Base-by-base conservation (phyloP, 495 filamentous ascomycete genomes). In the Penicillium herquei region DNA sequence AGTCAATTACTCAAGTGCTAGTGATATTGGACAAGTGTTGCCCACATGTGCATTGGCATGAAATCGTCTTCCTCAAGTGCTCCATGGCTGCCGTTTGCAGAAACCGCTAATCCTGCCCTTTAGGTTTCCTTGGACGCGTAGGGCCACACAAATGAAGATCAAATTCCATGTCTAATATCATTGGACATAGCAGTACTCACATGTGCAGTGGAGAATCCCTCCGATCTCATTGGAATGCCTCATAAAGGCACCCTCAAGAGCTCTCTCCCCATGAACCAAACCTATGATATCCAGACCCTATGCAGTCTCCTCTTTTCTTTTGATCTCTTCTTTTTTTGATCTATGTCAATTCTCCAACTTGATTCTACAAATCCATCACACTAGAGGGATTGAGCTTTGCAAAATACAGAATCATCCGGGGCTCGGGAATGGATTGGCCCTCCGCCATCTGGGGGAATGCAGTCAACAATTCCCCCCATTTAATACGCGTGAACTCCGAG, bases 221-320 rank as follows among this genome's bases (percentile, higher is more conserved):
- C 56, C 48, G 63, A 44, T 39, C 37, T 37, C 60, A 40, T 43
- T 65, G 64, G 64, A 67, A 67, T 67, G 64, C 57, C n/a, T 49
- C 49, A 33, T 11, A n/a, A 34, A 48, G 13, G 16, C 21, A 26
- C 21, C 21, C 21, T 26, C 21, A 26, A 4, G 21, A 26, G 21
- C 21, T 26, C 21, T 26, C 21, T n/a, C n/a, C n/a, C 21, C 21
- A 26, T 26, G 21, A 26, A 4, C 21, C 21, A 26, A 26, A 26
- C 1, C 21, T 26, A 26, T 26, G 21, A 26, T 26, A 26, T 26
- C 21, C 21, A 26, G 21, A 26, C 21, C 21, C 21, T 4, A 26
- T 26, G 1, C 21, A 26, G 1, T 26, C 21, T 26, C 21, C 21
- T 26, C 21, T 26, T 26, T 26, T 26, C 21, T 26, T 26, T 26